Evolutionary conservation across 352 stramenopile genomes (phyloP).

Genomic region (Pythium grandisporangium): DNA sequence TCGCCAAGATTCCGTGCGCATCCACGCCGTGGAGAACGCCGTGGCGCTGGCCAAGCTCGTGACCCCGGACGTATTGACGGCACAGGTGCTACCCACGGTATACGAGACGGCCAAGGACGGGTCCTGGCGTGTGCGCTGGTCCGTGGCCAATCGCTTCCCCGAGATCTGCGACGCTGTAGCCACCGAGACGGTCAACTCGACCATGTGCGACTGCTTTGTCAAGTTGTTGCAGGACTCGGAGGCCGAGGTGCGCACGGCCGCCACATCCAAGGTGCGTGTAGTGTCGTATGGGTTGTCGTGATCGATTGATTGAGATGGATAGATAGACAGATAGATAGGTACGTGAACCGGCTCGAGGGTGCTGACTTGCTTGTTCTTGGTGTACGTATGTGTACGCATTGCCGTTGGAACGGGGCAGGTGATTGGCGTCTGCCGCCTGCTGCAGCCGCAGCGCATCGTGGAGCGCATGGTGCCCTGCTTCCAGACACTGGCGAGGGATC

Average conservation of each 20-base stretch:
- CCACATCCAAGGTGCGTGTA: constrained; percentile 92
- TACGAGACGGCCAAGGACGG: constrained; percentile 90
- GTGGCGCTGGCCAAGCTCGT: constrained; percentile 90
- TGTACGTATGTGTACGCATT: too few species aligned
- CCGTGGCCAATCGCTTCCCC: constrained; percentile 94
- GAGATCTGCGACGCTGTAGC: constrained; percentile 88
- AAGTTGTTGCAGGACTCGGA: constrained; percentile 95
- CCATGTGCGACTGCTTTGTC: constrained; percentile 85
- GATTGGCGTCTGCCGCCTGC: constrained; percentile 33
- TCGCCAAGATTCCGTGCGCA: constrained; percentile 94
- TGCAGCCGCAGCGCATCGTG: constrained; percentile 59
- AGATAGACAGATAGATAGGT: too few species aligned
- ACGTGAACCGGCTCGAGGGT: too few species aligned
- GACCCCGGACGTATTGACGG: constrained; percentile 47
- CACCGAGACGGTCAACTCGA: constrained; percentile 53
- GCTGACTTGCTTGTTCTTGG: too few species aligned
- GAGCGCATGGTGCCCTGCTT: constrained; percentile 80
- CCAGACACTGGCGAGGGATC: constrained; percentile 93
- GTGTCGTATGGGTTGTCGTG: too few species aligned
- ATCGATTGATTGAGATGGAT: too few species aligned
- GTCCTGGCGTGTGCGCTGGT: constrained; percentile 98
- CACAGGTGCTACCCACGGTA: constrained; percentile 86
- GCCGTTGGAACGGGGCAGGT: too few species aligned
- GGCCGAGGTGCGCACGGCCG: constrained; percentile 93
- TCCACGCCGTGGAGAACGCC: constrained; percentile 97